Percentiles rank a stretch among this genome's conserved stretches.
phyloP scores from a whole-genome alignment of 352 stramenopile species.

The Globisporangium spiculum region DNA sequence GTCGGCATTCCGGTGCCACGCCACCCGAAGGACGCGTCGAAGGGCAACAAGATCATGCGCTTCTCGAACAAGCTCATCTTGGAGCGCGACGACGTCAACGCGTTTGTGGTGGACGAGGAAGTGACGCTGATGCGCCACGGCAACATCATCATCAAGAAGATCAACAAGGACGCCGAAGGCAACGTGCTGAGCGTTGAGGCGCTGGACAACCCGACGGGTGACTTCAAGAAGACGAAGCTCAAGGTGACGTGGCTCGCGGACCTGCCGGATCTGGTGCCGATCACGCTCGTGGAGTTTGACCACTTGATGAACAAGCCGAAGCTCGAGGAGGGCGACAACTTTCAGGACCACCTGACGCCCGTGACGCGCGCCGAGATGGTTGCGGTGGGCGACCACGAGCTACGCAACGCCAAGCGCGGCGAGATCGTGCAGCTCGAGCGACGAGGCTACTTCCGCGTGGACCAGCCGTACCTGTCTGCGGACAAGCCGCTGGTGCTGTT shows the following conservation, averaged over 20 bases:
- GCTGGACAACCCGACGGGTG: constrained; percentile 71
- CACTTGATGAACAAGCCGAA: constrained; percentile 98
- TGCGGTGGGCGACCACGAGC: constrained; percentile 93
- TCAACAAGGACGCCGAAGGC: constrained; percentile 55
- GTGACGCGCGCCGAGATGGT: constrained; percentile 92
- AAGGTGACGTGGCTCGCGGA: constrained; percentile 97
- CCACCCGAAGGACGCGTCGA: constrained; percentile 78
- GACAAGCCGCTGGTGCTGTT: constrained; percentile 95
- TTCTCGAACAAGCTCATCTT: constrained; percentile 91
- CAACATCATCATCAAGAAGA: constrained; percentile 85
- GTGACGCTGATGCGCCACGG: constrained; percentile 98
- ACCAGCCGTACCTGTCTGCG: constrained; percentile 73
- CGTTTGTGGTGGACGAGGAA: constrained; percentile 94
- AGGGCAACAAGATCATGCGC: constrained; percentile 86
- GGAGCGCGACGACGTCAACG: constrained; percentile 93
- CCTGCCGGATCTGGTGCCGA: constrained; percentile 83
- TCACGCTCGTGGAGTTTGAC: constrained; percentile 97
- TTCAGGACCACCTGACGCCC: constrained; percentile 96
- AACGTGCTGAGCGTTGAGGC: constrained; percentile 63
- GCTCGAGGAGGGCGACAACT: constrained; percentile 97
- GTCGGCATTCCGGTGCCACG: constrained; percentile 61
- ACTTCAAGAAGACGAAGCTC: constrained; percentile 96
- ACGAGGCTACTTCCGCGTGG: constrained; percentile 96
- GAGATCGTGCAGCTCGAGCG: constrained; percentile 98
- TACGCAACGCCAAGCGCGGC: constrained; percentile 93